These are phyloP conservation scores for Wickerhamomyces rabaulensis DNA, from an alignment of 805 yeast species.

Conservation along the genomic window DNA sequence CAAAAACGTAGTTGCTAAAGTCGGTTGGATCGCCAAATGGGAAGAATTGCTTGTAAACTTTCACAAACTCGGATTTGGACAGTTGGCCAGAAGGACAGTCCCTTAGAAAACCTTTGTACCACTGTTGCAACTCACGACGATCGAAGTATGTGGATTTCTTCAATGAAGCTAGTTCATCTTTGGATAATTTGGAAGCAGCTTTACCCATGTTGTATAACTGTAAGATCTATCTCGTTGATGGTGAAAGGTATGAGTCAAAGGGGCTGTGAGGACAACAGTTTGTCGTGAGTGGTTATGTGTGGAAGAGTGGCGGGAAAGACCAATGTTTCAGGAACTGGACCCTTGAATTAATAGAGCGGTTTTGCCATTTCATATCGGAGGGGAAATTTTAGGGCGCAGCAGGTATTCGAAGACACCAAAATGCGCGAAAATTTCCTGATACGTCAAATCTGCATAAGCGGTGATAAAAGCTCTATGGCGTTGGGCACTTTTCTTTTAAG, in stretches of 20 bases:
- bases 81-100: constrained; percentile 93
- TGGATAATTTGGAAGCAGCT: constrained; percentile 85
- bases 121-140: constrained; percentile 90
- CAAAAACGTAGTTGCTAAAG: constrained; percentile 82
- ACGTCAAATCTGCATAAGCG: neutral
- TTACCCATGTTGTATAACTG: constrained; percentile 64
- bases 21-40: constrained; percentile 97
- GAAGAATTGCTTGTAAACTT: constrained; percentile 92
- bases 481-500: no score
- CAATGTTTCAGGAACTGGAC: neutral
- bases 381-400: neutral
- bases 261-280: neutral
- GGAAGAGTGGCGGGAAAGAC: neutral
- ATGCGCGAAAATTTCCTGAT: neutral
- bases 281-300: no score
- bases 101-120: constrained; percentile 94
- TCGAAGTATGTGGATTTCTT: constrained; percentile 88
- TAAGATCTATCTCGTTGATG: neutral
- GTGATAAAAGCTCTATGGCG: neutral
- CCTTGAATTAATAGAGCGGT: neutral
- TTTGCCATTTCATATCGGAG: no score
- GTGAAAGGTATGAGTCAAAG: neutral
- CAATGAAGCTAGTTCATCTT: constrained; percentile 80
- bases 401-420: neutral
- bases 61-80: constrained; percentile 80